Evolutionary conservation across 1,284 basidiomycete species (phyloP), one percentile per base, ranked within the genome.

Genomic region (Rhodofomes roseus): DNA sequence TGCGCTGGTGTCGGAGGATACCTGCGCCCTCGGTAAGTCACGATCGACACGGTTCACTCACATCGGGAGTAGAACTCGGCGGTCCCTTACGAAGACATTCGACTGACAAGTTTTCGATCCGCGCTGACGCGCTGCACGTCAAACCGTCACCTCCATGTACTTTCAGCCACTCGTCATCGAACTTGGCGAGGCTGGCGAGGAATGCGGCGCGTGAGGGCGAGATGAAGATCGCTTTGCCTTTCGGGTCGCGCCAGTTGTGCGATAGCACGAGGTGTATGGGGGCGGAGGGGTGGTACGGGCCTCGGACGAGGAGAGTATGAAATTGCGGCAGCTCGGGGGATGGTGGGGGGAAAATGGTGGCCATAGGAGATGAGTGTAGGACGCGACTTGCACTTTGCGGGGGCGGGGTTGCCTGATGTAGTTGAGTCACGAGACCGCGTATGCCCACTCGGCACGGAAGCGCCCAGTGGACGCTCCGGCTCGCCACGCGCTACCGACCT

Each of bases 1-100:
- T 90, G 87, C 8, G 79, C 74, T 18, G 83, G 77, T 8, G 81
- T 84, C 14, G 82, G 79, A 7, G 89, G 86, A 70, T 90, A 92
- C 63, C 90, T 92, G 65, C 9, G 40, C 52, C 16, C 40, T 54
- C 36, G 60, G 57, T 61, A 57, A 52, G 31, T 31, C 63, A 63
- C 52, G 55, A 34, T 11, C 4, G 11, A 34, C 31, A 34, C 4
- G 31, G 31, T 4, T 34, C 5, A 11, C 4, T 34, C 31, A 5
- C 11, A 34, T 11, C 11, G 31, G 31, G 11, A 34, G 31, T 11
- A 34, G 31, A 34, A 34, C 4, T 4, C 31, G 4, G 31, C 4
- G 31, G 31, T 4, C 4, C 63, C 54, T 23, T 36, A n/a, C 16
- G 31, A 18, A 11, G n/a, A 41, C 31, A 25, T 23, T 9, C 41